phyloP scores from a whole-genome alignment of 2,329 filamentous ascomycete species.

The Fusarium sp. region DNA sequence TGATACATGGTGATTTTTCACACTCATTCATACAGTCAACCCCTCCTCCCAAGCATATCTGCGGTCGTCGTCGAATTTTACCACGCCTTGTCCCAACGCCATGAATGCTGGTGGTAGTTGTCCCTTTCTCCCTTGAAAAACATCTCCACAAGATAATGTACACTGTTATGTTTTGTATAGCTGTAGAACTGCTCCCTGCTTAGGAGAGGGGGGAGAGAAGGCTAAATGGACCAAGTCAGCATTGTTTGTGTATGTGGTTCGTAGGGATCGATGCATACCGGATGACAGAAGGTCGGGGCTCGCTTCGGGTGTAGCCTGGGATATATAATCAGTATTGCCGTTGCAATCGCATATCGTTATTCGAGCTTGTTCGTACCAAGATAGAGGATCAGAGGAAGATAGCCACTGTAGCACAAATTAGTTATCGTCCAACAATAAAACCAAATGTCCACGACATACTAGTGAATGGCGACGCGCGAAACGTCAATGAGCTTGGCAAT shows the following conservation, averaged over 20 bases:
- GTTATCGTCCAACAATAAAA: constrained; percentile 20
- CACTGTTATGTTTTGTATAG: constrained; percentile 30
- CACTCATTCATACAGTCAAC: constrained; percentile 35
- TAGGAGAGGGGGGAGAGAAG: constrained; percentile 73
- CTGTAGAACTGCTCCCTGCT: constrained; percentile 23
- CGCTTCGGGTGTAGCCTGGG: constrained; percentile 90
- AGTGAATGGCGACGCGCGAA: constrained; percentile 93
- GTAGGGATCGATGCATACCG: constrained; percentile 53
- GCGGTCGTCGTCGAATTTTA: constrained; percentile 27
- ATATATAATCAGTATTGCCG: constrained; percentile 40
- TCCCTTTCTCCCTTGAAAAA: constrained; percentile 1
- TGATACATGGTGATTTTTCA: constrained; percentile 38
- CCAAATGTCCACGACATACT: constrained; percentile 66
- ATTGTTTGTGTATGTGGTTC: constrained; percentile 27
- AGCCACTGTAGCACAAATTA: constrained; percentile 73
- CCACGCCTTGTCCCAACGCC: constrained; percentile 39
- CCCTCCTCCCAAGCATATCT: constrained; percentile 30
- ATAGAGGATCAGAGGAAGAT: constrained; percentile 95
- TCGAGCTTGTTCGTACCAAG: constrained; percentile 71
- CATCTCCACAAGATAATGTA: constrained; percentile 38
- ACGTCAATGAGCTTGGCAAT: constrained; percentile 97
- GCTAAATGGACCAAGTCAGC: constrained; percentile 48
- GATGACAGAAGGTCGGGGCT: constrained; percentile 81
- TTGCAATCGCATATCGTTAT: constrained; percentile 14
- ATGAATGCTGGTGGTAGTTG: constrained; percentile 38